Evolutionary conservation across 805 yeast genomes (phyloP).

Genomic region (Novakomyces olei): DNA sequence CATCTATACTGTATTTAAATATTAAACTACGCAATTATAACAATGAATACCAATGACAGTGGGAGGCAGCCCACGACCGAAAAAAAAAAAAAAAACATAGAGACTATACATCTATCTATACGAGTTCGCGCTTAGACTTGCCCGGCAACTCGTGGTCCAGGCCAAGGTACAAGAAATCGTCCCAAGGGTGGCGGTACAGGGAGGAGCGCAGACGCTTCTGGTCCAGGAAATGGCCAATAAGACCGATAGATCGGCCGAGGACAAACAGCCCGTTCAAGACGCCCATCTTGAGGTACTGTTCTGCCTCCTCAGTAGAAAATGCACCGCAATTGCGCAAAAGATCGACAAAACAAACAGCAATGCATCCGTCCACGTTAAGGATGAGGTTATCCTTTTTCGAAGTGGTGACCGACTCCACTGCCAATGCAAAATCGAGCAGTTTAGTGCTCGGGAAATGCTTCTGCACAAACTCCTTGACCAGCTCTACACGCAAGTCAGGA

Average conservation of each 20-base stretch:
- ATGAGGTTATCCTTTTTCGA: conserved; percentile 27
- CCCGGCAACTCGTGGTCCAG: too few species aligned
- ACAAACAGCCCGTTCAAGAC: conserved; percentile 27
- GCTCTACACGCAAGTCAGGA: conserved; percentile 27
- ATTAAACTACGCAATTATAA: too few species aligned
- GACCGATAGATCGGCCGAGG: conserved; percentile 25
- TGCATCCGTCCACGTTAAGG: conserved; percentile 25
- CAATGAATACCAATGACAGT: too few species aligned
- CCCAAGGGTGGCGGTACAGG: conserved; percentile 27
- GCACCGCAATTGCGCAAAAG: conserved; percentile 24
- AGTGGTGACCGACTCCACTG: conserved; percentile 28
- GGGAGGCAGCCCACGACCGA: too few species aligned
- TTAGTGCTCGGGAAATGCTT: conserved; percentile 23
- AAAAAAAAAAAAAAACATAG: too few species aligned
- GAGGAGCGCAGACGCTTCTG: conserved; percentile 27
- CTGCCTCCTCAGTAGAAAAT: conserved; percentile 23
- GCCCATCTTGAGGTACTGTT: conserved; percentile 24
- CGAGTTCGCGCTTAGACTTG: too few species aligned
- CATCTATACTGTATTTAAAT: too few species aligned
- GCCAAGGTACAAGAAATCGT: conserved; percentile 23
- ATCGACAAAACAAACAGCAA: conserved; percentile 25
- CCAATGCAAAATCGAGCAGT: conserved; percentile 24
- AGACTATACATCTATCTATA: too few species aligned
- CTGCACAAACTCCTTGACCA: conserved; percentile 24
- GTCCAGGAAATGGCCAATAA: conserved; percentile 25